Percentiles rank a stretch among this genome's conserved stretches.
These are phyloP conservation scores for Fonsecaea pedrosoi DNA, from an alignment of 2,329 filamentous ascomycete species.

Conservation along the genomic window DNA sequence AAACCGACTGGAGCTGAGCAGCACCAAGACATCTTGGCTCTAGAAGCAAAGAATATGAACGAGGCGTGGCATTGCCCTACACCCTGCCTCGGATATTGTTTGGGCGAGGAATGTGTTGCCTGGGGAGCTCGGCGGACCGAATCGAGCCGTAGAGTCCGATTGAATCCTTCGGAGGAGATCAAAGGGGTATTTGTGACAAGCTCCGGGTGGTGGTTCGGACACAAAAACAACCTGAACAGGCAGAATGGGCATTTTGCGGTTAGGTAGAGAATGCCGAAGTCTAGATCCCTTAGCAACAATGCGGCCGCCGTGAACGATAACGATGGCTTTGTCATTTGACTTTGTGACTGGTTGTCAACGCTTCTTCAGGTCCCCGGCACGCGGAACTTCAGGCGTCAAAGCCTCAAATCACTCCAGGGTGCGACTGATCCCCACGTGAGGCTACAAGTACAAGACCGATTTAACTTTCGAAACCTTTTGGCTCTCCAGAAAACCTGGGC, in stretches of 20 bases:
- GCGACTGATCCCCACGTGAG: conserved; percentile 8
- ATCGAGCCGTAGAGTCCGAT: neutral
- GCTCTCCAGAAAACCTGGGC: neutral
- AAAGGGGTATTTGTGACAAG: neutral
- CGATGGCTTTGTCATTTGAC: conserved; percentile 22
- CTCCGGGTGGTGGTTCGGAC: neutral
- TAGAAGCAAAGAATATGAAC: neutral
- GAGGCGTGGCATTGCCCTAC: neutral
- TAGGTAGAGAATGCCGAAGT: conserved; percentile 3
- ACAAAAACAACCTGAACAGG: conserved; percentile 1
- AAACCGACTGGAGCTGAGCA: neutral
- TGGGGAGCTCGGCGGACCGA: neutral
- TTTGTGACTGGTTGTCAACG: neutral
- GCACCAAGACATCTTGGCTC: neutral
- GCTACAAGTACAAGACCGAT: conserved; percentile 14
- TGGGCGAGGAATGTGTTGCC: neutral
- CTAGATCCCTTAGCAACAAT: conserved; percentile 3
- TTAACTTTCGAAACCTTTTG: conserved; percentile 4
- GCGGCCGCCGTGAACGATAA: neutral
- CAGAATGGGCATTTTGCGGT: neutral
- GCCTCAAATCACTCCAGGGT: conserved; percentile 7
- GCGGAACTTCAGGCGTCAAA: conserved; percentile 16
- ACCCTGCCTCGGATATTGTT: neutral
- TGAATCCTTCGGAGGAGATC: conserved; percentile 2
- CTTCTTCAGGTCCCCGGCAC: conserved; percentile 16